Base-by-base conservation (phyloP, 345 rosid genomes). In the Hibiscus tridactylites region DNA sequence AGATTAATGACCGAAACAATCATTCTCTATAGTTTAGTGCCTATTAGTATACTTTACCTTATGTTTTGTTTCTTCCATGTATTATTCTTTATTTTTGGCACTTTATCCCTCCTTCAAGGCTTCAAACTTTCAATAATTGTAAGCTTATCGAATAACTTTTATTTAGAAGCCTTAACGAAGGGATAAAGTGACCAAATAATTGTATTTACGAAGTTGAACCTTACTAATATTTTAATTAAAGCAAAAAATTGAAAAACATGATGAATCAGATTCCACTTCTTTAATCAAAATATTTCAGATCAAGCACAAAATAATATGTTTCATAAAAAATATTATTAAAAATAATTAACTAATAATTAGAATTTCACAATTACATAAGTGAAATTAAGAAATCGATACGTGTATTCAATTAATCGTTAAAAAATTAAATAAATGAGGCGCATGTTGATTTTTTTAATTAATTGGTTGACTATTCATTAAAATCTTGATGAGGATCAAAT, bases 31-130 rank as follows among this genome's bases (percentile, higher is more conserved):
- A 31, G 4, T 31, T 31, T 3, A 31, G 35, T 31, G 35, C 35
- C 4, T 31, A 31, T 3, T 31, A 31, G 35, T 3, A 31, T 31
- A 31, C 4, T 19, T 70, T 15, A 4, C 21, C 21, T 21, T 21
- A 21, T 21, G 21, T 21, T 21, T 21, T 21, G 21, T 21, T 21
- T 72, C 65, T 68, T 74, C 66, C 53, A 31, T 0, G 35, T 31
- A 31, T 67, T 58, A 39, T 65, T 73, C 72, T 70, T 53, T 15
- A 39, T 69, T 61, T 58, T 73, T 35, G 69, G 31, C 82, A 80
- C 88, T 90, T 85, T 85, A 84, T 75, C 85, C 85, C 83, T 78
- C 81, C 44, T 73, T 69, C 35, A 90, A 88, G 88, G 17, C 49
- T 77, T 33, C 31, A 71, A 77, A 63, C 42, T 70, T 64, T 77